phyloP scores from a whole-genome alignment of 148 eudicot species.

The Vaccinium darrowii region DNA sequence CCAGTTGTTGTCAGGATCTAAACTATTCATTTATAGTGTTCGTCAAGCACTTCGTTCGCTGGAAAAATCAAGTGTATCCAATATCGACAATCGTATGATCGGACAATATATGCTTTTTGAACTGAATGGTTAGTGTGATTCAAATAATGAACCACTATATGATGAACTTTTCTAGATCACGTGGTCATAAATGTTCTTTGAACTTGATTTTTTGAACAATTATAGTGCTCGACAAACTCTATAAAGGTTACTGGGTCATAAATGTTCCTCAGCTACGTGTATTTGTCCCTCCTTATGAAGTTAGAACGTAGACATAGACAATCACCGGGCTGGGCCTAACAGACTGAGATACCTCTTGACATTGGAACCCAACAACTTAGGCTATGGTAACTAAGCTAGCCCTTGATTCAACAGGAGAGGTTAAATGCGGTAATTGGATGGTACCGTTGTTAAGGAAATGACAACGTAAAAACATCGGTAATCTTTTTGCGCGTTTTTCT shows the following conservation, averaged over 20 bases:
- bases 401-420: not conserved
- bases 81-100: not conserved
- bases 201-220: not conserved
- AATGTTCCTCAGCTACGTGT: not conserved
- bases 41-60: too few species aligned
- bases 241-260: too few species aligned
- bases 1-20: too few species aligned
- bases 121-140: not conserved
- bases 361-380: not conserved
- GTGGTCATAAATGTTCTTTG: not conserved
- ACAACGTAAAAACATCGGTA: not conserved
- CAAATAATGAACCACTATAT: too few species aligned
- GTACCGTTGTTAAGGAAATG: not conserved
- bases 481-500: not conserved
- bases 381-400: not conserved
- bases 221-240: not conserved
- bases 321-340: not conserved
- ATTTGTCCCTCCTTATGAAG: not conserved
- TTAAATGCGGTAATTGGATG: not conserved
- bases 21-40: too few species aligned
- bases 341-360: not conserved
- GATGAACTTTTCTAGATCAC: not conserved
- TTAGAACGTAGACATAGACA: not conserved
- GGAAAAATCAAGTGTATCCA: not conserved
- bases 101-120: too few species aligned